phyloP scores from a whole-genome alignment of 257 asterid species.

The Ballota nigra region DNA sequence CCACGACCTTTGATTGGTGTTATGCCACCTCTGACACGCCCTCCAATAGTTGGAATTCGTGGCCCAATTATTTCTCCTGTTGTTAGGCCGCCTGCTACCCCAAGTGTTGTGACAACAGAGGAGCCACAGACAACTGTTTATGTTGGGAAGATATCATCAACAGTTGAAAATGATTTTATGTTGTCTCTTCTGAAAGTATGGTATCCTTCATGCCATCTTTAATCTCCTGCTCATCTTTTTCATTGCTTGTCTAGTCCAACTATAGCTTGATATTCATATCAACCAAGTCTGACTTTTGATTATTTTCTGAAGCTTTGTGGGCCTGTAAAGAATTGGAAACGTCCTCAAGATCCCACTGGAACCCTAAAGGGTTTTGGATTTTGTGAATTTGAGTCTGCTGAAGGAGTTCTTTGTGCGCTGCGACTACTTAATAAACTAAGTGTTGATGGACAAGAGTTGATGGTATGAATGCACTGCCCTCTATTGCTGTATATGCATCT shows the following conservation, averaged over 20 bases:
- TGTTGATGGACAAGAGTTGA: conserved; percentile 91
- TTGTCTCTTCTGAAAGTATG: conserved; percentile 84
- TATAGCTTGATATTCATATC: conserved; percentile 15
- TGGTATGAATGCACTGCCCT: conserved; percentile 48
- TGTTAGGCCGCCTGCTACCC: conserved; percentile 52
- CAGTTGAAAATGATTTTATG: conserved; percentile 91
- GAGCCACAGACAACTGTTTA: conserved; percentile 90
- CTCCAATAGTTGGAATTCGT: conserved; percentile 67
- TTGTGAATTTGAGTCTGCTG: conserved; percentile 96
- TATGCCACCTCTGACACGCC: conserved; percentile 72
- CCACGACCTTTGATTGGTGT: conserved; percentile 64
- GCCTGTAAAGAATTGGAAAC: conserved; percentile 96
- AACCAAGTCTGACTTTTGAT: conserved; percentile 24
- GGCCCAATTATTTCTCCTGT: conserved; percentile 61
- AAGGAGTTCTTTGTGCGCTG: conserved; percentile 92
- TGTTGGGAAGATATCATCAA: conserved; percentile 86
- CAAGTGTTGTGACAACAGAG: conserved; percentile 47
- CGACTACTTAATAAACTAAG: conserved; percentile 79
- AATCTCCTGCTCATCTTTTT: neutral
- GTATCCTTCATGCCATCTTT: conserved; percentile 6
- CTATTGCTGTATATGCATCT: conserved; percentile 10
- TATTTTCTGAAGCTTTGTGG: conserved; percentile 84
- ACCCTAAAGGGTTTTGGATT: conserved; percentile 85
- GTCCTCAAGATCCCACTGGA: conserved; percentile 95
- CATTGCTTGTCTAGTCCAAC: conserved; percentile 18